These are phyloP conservation scores for Neonectria hederae DNA, from an alignment of 2,329 filamentous ascomycete species.

Conservation along the genomic window DNA sequence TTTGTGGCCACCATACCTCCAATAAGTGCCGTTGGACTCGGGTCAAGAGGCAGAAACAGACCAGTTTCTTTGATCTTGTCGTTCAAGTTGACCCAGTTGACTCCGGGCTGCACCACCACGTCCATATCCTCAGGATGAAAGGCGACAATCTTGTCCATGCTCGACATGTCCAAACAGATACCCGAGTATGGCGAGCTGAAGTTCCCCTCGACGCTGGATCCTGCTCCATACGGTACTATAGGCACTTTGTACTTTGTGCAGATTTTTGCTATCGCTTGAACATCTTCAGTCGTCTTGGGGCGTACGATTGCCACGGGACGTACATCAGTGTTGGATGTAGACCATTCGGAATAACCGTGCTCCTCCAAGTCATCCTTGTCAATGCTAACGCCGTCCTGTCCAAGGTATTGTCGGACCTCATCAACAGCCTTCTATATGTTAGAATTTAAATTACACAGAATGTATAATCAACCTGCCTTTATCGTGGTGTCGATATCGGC, in stretches of 20 bases:
- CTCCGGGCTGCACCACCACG: constrained; percentile 75
- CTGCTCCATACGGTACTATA: constrained; percentile 61
- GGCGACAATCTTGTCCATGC: constrained; percentile 76
- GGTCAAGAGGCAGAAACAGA: constrained; percentile 87
- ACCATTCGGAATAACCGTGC: constrained; percentile 20
- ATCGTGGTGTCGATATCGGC: background rate
- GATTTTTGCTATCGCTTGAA: constrained; percentile 79
- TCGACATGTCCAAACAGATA: constrained; percentile 78
- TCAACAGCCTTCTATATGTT: background rate
- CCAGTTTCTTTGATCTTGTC: constrained; percentile 72
- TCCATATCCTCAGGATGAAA: constrained; percentile 75
- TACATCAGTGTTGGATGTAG: constrained; percentile 11
- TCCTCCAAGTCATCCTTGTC: constrained; percentile 17
- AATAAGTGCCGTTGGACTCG: constrained; percentile 84
- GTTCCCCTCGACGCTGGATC: constrained; percentile 82
- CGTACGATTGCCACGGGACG: constrained; percentile 61
- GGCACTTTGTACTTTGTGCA: constrained; percentile 18
- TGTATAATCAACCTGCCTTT: background rate
- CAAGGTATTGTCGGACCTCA: background rate
- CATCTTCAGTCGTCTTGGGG: constrained; percentile 77
- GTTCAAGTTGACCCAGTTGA: constrained; percentile 83
- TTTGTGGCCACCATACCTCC: constrained; percentile 80
- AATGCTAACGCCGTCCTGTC: constrained; percentile 11
- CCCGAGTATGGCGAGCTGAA: constrained; percentile 78
- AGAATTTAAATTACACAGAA: background rate